A percentile compares a stretch with the other conserved stretches of the same genome.
Conservation (phyloP, 139 green algal species). For the Picochlorum sp. region DNA sequence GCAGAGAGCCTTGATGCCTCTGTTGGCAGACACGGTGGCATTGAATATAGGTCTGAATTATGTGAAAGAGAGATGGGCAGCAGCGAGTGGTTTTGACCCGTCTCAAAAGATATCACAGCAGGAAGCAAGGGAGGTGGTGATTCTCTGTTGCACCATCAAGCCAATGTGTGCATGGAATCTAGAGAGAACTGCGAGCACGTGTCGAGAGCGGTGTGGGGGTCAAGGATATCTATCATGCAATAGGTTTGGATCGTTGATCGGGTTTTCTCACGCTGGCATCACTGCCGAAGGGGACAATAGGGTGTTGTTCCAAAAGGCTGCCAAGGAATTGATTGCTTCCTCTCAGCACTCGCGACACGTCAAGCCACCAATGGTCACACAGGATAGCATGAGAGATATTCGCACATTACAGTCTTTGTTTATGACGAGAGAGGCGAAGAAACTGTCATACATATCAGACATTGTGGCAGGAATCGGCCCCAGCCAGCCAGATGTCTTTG, state of each 20-base stretch:
- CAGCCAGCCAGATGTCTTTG: constrained; percentile 48
- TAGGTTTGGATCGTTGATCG: constrained; percentile 76
- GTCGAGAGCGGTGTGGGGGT: constrained; percentile 55
- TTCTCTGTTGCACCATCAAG: constrained; percentile 90
- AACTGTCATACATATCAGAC: constrained; percentile 45
- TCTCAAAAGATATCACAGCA: constrained; percentile 31
- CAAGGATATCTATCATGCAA: constrained; percentile 81
- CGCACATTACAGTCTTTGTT: constrained; percentile 34
- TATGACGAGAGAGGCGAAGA: constrained; percentile 42
- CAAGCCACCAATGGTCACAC: constrained; percentile 9
- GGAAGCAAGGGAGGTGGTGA: constrained; percentile 56
- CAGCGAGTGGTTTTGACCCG: constrained; percentile 59
- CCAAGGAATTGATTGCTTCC: constrained; percentile 40
- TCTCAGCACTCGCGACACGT: constrained; percentile 9
- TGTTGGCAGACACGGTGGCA: constrained; percentile 70
- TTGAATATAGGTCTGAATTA: constrained; percentile 79
- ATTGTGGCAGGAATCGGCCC: constrained; percentile 27
- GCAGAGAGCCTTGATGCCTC: constrained; percentile 70
- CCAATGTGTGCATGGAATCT: constrained; percentile 82
- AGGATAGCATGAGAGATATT: constrained; percentile 16
- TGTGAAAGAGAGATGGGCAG: constrained; percentile 61
- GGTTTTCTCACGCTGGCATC: constrained; percentile 85
- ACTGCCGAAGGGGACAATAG: constrained; percentile 91
- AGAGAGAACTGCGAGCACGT: constrained; percentile 44
- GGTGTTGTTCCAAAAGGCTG: constrained; percentile 72